phyloP scores from a whole-genome alignment of 148 eudicot species.

The Cornus kousa region DNA sequence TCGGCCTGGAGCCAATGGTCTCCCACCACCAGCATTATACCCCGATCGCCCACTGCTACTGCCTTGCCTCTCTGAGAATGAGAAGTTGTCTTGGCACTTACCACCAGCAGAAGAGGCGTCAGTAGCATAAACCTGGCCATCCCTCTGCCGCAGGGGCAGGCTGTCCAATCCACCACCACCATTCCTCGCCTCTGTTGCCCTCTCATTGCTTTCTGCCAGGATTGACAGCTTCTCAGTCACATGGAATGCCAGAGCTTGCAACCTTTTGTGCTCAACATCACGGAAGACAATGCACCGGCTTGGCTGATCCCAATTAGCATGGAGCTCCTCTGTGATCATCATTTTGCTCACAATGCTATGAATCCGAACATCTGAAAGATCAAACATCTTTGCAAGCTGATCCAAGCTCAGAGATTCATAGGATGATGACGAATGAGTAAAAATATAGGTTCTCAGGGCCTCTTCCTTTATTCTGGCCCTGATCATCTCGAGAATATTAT shows the following conservation, averaged over 20 bases:
- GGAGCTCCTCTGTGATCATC: slow-evolving; percentile 84
- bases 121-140: slow-evolving; percentile 53
- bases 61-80: slow-evolving; percentile 49
- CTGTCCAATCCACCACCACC: slow-evolving; percentile 55
- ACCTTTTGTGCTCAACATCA: slow-evolving; percentile 64
- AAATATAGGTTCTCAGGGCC: slow-evolving; percentile 64
- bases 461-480: slow-evolving; percentile 73
- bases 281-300: slow-evolving; percentile 65
- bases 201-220: slow-evolving; percentile 78
- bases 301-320: slow-evolving; percentile 89
- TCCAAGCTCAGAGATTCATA: slow-evolving; percentile 63
- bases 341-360: slow-evolving; percentile 82
- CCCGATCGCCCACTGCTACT: slow-evolving; percentile 40
- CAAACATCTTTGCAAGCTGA: slow-evolving; percentile 79
- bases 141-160: slow-evolving; percentile 58
- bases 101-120: slow-evolving; percentile 22
- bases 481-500: slow-evolving; percentile 65
- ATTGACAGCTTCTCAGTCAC: slow-evolving; percentile 64
- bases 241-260: slow-evolving; percentile 77
- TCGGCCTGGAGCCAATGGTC: slow-evolving; percentile 39
- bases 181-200: slow-evolving; percentile 62
- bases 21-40: slow-evolving; percentile 24
- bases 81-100: slow-evolving; percentile 55
- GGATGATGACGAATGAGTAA: slow-evolving; percentile 49
- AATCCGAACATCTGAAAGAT: slow-evolving; percentile 57